A percentile compares a stretch with the other conserved stretches of the same genome.
phyloP scores from a whole-genome alignment of 148 eudicot species.

The Vaccinium darrowii region DNA sequence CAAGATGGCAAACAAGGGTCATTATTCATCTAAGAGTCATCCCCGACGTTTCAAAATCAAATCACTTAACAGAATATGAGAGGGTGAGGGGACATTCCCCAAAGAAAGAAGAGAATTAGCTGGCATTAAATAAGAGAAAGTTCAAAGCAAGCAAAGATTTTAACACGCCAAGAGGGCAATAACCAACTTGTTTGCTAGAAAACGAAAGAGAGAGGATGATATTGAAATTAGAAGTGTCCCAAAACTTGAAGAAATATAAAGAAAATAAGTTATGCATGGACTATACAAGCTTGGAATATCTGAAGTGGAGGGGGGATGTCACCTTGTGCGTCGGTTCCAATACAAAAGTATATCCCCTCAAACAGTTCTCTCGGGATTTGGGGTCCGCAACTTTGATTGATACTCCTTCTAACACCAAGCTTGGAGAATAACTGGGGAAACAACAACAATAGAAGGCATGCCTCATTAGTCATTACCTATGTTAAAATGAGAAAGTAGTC shows the following conservation, averaged over 20 bases:
- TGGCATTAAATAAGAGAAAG: background rate
- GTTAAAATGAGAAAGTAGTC: background rate
- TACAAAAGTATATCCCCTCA: conserved; percentile 72
- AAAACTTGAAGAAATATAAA: background rate
- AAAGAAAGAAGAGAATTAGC: background rate
- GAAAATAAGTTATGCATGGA: background rate
- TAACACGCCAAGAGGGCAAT: background rate
- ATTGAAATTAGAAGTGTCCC: background rate
- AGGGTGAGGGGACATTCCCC: background rate
- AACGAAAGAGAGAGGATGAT: background rate
- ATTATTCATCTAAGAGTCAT: background rate
- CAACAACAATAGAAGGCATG: background rate
- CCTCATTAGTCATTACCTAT: background rate
- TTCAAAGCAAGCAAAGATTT: background rate
- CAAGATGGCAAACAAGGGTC: conserved; percentile 12
- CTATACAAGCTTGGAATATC: background rate
- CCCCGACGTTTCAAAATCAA: background rate
- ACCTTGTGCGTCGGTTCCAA: conserved; percentile 66
- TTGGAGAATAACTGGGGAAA: conserved; percentile 66
- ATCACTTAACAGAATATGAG: background rate
- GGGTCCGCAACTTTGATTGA: conserved; percentile 65
- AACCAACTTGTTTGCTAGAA: background rate
- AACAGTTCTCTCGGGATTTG: conserved; percentile 70
- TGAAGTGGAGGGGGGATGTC: conserved; percentile 9
- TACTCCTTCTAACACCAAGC: conserved; percentile 65